Percentiles rank a stretch among this genome's conserved stretches.
Evolutionary conservation across 306 rosid species (phyloP).

Genomic region (Vigna trinervia): DNA sequence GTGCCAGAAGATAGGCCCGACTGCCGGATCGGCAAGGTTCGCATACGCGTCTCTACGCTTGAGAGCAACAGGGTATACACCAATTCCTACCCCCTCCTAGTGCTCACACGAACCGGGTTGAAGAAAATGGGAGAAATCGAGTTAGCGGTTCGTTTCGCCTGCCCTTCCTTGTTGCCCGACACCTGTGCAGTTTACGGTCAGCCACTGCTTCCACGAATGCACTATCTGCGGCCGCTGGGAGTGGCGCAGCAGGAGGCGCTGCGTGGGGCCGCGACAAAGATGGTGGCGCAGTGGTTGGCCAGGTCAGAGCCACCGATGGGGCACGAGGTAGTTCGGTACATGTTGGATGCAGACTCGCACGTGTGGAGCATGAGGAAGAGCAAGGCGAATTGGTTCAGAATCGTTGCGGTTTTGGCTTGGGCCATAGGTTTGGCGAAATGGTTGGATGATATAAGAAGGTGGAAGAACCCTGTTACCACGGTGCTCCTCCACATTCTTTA

Average conservation of each 20-base stretch:
- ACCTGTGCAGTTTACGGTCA: slow-evolving; percentile 78
- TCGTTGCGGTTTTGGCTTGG: slow-evolving; percentile 91
- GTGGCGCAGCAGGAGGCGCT: slow-evolving; percentile 88
- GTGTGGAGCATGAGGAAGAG: slow-evolving; percentile 95
- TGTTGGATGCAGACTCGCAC: slow-evolving; percentile 95
- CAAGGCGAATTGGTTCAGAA: slow-evolving; percentile 92
- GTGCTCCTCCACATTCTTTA: slow-evolving; percentile 78
- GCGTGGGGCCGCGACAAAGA: slow-evolving; percentile 78
- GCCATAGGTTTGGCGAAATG: slow-evolving; percentile 84
- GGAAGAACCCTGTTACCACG: slow-evolving; percentile 84
- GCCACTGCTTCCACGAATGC: slow-evolving; percentile 86
- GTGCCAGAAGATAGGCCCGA: slow-evolving; percentile 51
- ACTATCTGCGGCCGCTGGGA: slow-evolving; percentile 87
- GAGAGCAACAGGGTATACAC: slow-evolving; percentile 87
- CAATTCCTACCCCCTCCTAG: slow-evolving; percentile 74
- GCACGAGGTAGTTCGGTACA: slow-evolving; percentile 83
- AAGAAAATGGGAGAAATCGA: slow-evolving; percentile 94
- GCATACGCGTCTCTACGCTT: slow-evolving; percentile 85
- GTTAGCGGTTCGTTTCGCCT: slow-evolving; percentile 80
- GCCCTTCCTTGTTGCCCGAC: slow-evolving; percentile 78
- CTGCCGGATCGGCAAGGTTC: slow-evolving; percentile 71
- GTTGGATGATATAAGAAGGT: slow-evolving; percentile 79
- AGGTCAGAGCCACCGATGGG: slow-evolving; percentile 89
- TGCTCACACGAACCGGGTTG: slow-evolving; percentile 62
- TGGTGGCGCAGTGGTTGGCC: slow-evolving; percentile 84